phyloP scores from a whole-genome alignment of 345 rosid species.

The Reutealis trisperma region DNA sequence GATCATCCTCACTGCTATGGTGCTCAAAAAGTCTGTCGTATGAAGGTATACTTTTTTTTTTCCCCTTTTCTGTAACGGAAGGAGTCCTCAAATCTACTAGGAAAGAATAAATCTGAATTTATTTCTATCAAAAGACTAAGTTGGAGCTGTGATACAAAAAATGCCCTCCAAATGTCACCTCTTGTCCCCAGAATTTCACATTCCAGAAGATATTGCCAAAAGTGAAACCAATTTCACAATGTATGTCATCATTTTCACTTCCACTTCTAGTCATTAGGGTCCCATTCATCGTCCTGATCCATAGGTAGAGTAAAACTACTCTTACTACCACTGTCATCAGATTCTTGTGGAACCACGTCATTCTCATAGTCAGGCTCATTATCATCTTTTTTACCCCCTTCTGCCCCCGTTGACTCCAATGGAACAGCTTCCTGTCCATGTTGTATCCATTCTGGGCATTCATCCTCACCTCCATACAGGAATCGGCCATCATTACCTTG shows the following conservation, averaged over 20 bases:
- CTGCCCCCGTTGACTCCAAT: conserved; percentile 38
- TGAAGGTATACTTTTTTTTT: conserved; percentile 33
- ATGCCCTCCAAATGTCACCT: conserved; percentile 29
- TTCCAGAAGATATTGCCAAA: conserved; percentile 34
- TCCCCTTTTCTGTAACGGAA: conserved; percentile 30
- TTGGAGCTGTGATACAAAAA: conserved; percentile 33
- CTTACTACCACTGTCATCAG: conserved; percentile 44
- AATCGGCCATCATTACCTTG: conserved; percentile 45
- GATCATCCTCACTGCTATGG: not conserved
- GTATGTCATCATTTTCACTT: conserved; percentile 17
- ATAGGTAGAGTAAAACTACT: conserved; percentile 47
- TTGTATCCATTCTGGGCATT: conserved; percentile 92
- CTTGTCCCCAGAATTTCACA: conserved; percentile 21
- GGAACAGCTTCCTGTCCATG: conserved; percentile 25
- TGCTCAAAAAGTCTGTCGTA: conserved; percentile 22
- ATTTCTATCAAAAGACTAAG: conserved; percentile 35
- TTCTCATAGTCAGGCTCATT: conserved; percentile 61
- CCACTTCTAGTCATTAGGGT: conserved; percentile 75
- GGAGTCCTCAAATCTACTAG: conserved; percentile 32
- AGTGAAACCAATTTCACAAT: conserved; percentile 27
- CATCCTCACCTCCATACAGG: conserved; percentile 75
- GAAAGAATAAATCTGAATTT: conserved; percentile 50
- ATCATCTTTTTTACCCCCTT: conserved; percentile 43
- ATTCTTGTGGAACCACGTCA: conserved; percentile 53
- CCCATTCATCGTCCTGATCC: conserved; percentile 93